These are phyloP conservation scores for Cyclostephanos tholiformis DNA, from an alignment of 108 stramenopile species.

Conservation along the genomic window DNA sequence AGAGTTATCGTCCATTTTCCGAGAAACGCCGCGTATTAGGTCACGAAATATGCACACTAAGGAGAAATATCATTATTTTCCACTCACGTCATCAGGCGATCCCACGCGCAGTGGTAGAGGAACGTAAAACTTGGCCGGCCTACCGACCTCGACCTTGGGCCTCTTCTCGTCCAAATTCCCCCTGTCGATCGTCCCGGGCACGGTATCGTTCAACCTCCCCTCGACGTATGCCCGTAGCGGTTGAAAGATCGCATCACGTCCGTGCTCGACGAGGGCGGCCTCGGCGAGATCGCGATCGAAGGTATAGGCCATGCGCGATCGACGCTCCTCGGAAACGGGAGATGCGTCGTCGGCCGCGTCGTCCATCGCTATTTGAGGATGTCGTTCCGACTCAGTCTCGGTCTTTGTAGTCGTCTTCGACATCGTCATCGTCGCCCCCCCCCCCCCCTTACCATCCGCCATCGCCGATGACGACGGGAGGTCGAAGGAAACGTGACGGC, in stretches of 20 bases:
- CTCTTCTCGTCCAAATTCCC: constrained; percentile 48
- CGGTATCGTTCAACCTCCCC: constrained; percentile 56
- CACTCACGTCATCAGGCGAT: constrained; percentile 54
- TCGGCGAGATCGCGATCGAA: constrained; percentile 35
- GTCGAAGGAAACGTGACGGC: neutral
- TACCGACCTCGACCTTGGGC: constrained; percentile 45
- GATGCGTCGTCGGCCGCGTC: too few species aligned
- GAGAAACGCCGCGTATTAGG: too few species aligned
- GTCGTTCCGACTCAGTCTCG: neutral
- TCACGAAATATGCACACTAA: neutral
- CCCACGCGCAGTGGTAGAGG: constrained; percentile 68
- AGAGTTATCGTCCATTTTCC: too few species aligned
- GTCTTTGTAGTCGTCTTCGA: too few species aligned
- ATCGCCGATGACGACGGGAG: neutral
- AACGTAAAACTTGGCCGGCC: constrained; percentile 52
- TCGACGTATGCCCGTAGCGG: constrained; percentile 65
- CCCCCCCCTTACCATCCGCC: too few species aligned
- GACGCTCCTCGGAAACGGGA: too few species aligned
- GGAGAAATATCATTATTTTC: neutral
- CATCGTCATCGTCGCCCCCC: too few species aligned
- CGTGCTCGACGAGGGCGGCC: constrained; percentile 24
- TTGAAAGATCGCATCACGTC: constrained; percentile 36
- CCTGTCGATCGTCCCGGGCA: constrained; percentile 50
- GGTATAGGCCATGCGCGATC: neutral
- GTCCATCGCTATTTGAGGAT: neutral